Evolutionary conservation across 176 grass and related monocot genomes (phyloP).

Genomic region (sorghum (Sorghum bicolor)): DNA sequence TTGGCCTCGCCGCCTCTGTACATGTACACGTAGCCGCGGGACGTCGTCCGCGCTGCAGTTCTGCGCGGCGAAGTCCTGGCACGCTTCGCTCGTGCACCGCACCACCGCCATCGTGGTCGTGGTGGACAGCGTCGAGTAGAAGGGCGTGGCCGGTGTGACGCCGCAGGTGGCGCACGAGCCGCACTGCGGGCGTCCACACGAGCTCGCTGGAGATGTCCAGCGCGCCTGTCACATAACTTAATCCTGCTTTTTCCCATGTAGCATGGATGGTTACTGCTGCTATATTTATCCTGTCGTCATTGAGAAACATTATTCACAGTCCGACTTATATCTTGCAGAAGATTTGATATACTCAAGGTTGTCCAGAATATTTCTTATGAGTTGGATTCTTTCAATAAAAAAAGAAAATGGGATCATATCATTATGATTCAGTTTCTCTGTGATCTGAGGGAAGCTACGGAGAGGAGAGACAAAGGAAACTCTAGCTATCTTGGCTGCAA

Average conservation of each 20-base stretch:
- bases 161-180: not conserved
- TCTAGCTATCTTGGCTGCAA: conserved; percentile 80
- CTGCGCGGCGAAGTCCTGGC: too few relatives aligned
- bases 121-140: too few relatives aligned
- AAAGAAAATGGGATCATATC: conserved; percentile 72
- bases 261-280: too few relatives aligned
- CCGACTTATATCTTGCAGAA: conserved; percentile 59
- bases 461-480: conserved; percentile 97
- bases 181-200: conserved; percentile 9
- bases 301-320: too few relatives aligned
- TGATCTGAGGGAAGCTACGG: conserved; percentile 75
- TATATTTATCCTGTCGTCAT: too few relatives aligned
- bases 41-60: too few relatives aligned
- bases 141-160: not conserved
- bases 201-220: conserved; percentile 25
- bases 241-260: too few relatives aligned
- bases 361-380: conserved; percentile 66
- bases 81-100: too few relatives aligned
- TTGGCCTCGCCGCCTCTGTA: not conserved
- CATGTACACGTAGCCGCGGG: not conserved
- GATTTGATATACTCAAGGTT: conserved; percentile 61
- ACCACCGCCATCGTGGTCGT: too few relatives aligned
- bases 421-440: conserved; percentile 85
- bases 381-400: conserved; percentile 56
- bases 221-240: not conserved